Evolutionary conservation across 805 yeast species (phyloP), one percentile per base, ranked within the genome.

Genomic region (Starmerella sirachaensis): DNA sequence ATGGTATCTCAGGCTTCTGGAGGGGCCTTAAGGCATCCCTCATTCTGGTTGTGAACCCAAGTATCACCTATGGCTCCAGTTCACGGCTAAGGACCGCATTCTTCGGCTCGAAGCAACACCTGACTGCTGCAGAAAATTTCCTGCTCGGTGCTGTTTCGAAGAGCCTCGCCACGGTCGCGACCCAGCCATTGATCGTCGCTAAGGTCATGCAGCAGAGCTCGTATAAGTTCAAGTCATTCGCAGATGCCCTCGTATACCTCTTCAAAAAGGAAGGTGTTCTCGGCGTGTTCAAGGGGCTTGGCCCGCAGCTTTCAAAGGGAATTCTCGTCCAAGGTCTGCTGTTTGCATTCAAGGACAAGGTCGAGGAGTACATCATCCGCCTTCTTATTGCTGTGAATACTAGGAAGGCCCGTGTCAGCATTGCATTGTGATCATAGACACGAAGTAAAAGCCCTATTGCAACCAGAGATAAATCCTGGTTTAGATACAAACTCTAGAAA

Each of bases 121-220:
- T 81, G 45, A 63, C 69, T 7, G 78, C 85, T 2, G 59, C 65
- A 34, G 77, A 81, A 58, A 73, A 76, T 53, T 83, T 78, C 57
- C 42, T 72, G 24, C 60, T 81, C 12, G 94, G 94, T 5, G 82
- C 85, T n/a, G 43, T 79, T 29, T 78, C 91, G 37, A 83, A 83
- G 62, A 70, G 80, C 43, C 59, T 80, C 55, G 93, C 94, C 6
- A 83, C 94, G 0, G 31, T 82, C 10, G 66, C 74, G 3, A 82
- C 94, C 0, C 93, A 82, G 61, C 94, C 94, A 2, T 63, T 83
- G 57, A 83, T 83, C 52, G 80, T 82, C 1, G 75, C 93, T 11
- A 83, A 83, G 59, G 88, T 80, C 12, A 72, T 80, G 71, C 69
- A 82, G 43, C 94, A 83, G 59, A 66, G 64, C 46, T 38, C 46